Percentiles rank a stretch among this genome's conserved stretches.
Evolutionary conservation across 768 basidiomycete genomes (phyloP).

Genomic region (Lactifluus echinatus): DNA sequence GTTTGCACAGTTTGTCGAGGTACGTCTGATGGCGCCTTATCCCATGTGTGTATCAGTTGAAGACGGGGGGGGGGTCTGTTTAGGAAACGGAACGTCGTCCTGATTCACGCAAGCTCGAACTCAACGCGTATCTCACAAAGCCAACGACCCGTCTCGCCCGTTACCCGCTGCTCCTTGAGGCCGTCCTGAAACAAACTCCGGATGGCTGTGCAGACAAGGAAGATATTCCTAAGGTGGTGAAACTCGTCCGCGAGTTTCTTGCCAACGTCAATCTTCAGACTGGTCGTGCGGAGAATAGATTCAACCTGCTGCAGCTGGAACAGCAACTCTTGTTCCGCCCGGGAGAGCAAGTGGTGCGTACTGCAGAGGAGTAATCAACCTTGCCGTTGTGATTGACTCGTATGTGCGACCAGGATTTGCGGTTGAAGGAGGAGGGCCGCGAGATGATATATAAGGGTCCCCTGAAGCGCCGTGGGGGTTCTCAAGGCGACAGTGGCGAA

Average conservation of each 20-base stretch:
- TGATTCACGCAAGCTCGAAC: conserved; percentile 90
- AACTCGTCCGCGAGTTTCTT: conserved; percentile 73
- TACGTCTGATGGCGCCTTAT: conserved; percentile 30
- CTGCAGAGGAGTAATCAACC: not conserved
- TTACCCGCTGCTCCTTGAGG: conserved; percentile 88
- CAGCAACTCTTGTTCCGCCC: conserved; percentile 84
- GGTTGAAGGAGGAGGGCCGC: conserved; percentile 77
- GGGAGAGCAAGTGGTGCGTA: conserved; percentile 79
- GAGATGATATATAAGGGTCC: conserved; percentile 88
- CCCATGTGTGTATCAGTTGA: not conserved
- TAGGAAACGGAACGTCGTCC: conserved; percentile 87
- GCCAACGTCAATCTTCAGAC: conserved; percentile 86
- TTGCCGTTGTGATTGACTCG: not conserved
- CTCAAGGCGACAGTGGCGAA: conserved; percentile 74
- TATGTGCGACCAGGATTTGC: conserved; percentile 54
- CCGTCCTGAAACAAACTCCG: conserved; percentile 85
- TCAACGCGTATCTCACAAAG: conserved; percentile 97
- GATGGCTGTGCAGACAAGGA: conserved; percentile 85
- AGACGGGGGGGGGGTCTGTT: not conserved
- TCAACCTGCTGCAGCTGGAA: conserved; percentile 90
- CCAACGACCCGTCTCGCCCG: conserved; percentile 96
- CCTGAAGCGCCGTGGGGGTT: conserved; percentile 74
- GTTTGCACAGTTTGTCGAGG: conserved; percentile 95
- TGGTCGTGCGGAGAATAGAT: conserved; percentile 92
- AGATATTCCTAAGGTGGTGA: conserved; percentile 65